Conservation (phyloP, 345 rosid species). For the Aquilaria malaccensis region DNA sequence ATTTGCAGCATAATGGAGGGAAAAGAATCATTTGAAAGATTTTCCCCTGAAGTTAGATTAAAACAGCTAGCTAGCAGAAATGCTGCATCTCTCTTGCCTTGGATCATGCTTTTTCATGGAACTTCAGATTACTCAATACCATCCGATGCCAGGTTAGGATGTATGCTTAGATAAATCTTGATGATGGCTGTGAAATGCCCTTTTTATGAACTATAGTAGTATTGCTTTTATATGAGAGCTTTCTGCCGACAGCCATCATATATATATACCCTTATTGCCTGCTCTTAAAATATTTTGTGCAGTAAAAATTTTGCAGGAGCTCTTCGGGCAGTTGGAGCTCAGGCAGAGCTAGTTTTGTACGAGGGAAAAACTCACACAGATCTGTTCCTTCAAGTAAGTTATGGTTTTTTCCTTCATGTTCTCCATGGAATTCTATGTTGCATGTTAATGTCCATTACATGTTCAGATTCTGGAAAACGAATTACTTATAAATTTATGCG, state of each 20-base stretch:
- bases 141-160: constrained; percentile 76
- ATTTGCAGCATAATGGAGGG: constrained; percentile 91
- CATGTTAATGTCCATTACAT: no score
- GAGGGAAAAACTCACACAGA: constrained; percentile 90
- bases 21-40: constrained; percentile 61
- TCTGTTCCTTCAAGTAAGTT: constrained; percentile 80
- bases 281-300: constrained; percentile 20
- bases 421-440: background rate
- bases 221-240: background rate
- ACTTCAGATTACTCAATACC: constrained; percentile 83
- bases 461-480: no score
- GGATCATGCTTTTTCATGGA: constrained; percentile 80
- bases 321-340: constrained; percentile 54
- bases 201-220: background rate
- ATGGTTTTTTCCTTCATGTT: background rate
- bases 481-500: no score
- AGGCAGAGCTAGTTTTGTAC: constrained; percentile 50
- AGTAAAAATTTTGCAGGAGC: constrained; percentile 57
- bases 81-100: constrained; percentile 62
- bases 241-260: no score
- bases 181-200: background rate
- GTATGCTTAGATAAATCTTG: background rate
- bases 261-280: background rate
- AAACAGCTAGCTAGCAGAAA: constrained; percentile 45
- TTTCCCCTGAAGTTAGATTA: constrained; percentile 73